A percentile compares a stretch with the other conserved stretches of the same genome.
Evolutionary conservation across 306 rosid genomes (phyloP).

Genomic region (Albizia julibrissin): DNA sequence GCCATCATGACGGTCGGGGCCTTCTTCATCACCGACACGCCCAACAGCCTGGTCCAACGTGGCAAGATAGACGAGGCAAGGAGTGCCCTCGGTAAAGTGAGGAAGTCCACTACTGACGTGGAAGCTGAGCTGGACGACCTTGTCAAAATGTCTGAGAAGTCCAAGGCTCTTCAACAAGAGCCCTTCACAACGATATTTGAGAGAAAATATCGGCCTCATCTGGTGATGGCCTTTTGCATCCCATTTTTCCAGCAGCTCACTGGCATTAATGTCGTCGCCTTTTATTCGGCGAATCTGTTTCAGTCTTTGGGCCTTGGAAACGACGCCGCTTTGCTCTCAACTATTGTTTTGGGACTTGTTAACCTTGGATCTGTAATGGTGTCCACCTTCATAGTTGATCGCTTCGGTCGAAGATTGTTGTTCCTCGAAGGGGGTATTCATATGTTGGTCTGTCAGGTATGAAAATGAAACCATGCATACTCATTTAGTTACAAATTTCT

Average conservation of each 20-base stretch:
- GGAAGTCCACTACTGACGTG: slow-evolving; percentile 50
- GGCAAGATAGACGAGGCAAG: slow-evolving; percentile 55
- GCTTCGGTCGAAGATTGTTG: slow-evolving; percentile 62
- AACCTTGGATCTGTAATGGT: slow-evolving; percentile 51
- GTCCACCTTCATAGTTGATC: slow-evolving; percentile 57
- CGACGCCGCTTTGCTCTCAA: slow-evolving; percentile 49
- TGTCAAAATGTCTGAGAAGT: slow-evolving; percentile 23
- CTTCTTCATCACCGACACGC: slow-evolving; percentile 59
- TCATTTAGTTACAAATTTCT: no score
- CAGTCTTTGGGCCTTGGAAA: slow-evolving; percentile 61
- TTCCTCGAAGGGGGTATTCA: slow-evolving; percentile 60
- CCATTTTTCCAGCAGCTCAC: slow-evolving; percentile 63
- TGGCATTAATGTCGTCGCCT: slow-evolving; percentile 62
- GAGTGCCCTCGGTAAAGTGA: slow-evolving; percentile 38
- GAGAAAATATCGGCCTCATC: slow-evolving; percentile 57
- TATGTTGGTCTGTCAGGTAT: slow-evolving; percentile 61
- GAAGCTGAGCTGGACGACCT: slow-evolving; percentile 57
- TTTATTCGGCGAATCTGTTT: slow-evolving; percentile 67
- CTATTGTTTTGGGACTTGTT: slow-evolving; percentile 59
- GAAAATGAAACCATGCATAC: not conserved
- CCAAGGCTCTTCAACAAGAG: slow-evolving; percentile 33
- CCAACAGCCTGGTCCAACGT: slow-evolving; percentile 61
- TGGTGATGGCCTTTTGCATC: slow-evolving; percentile 54
- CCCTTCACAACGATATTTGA: slow-evolving; percentile 46
- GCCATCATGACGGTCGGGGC: slow-evolving; percentile 50